Evolutionary conservation across 164 flowering plant species (phyloP).

Genomic region (Magnolia sinica): DNA sequence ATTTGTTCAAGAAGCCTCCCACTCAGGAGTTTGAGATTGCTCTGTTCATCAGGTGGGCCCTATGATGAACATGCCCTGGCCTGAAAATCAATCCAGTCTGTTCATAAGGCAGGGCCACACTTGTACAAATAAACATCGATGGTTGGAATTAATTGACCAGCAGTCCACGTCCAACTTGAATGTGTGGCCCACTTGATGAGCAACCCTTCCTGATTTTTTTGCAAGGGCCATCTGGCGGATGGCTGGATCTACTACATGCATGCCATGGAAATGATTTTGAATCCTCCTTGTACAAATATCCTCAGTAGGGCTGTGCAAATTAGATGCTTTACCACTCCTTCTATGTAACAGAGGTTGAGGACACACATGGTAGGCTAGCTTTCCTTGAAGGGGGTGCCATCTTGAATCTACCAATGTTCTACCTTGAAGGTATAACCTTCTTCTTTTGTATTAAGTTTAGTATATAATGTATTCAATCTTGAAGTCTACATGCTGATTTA

Average conservation of each 20-base stretch:
- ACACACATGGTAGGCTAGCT: constrained; percentile 60
- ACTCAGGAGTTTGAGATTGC: not conserved
- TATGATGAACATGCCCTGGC: not conserved
- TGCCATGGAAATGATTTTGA: not conserved
- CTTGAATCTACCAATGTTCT: constrained; percentile 64
- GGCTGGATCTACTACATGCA: not conserved
- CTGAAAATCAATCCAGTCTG: not conserved
- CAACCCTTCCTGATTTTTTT: not conserved
- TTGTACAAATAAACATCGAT: not conserved
- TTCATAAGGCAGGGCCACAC: not conserved
- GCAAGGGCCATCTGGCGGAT: not conserved
- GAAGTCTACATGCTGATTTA: not conserved
- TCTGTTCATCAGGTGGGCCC: not conserved
- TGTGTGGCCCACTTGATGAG: not conserved
- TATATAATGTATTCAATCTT: no score
- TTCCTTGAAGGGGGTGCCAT: constrained; percentile 80
- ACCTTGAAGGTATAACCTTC: constrained; percentile 59
- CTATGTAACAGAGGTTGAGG: constrained; percentile 74
- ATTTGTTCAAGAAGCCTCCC: not conserved
- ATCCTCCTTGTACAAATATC: not conserved
- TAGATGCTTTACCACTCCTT: constrained; percentile 13
- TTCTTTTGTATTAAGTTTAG: not conserved
- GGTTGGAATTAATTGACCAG: not conserved
- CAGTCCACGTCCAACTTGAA: not conserved
- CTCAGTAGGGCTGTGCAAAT: not conserved